Percentiles rank a stretch among this genome's conserved stretches.
phyloP scores from a whole-genome alignment of 208 protist species.

The Naegleria lovaniensis region DNA sequence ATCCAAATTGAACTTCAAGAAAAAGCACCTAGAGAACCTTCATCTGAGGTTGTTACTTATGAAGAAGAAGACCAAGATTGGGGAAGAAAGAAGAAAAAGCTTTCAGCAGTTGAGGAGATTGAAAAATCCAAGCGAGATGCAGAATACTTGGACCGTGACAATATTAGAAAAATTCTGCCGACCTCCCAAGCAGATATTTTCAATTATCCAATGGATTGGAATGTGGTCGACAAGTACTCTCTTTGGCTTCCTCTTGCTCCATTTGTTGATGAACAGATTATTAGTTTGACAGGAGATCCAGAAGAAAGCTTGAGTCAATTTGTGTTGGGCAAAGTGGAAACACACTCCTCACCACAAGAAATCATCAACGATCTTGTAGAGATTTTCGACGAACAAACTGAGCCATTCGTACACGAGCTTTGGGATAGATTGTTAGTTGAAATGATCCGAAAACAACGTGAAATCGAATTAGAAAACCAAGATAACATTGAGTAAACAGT shows the following conservation, averaged over 20 bases:
- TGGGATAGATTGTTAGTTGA: background rate
- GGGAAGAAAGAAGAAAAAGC: background rate
- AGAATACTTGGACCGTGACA: background rate
- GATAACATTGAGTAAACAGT: background rate
- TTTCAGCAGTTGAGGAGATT: background rate
- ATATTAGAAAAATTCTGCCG: background rate
- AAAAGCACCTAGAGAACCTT: background rate
- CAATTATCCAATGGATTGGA: background rate
- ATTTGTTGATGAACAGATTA: background rate
- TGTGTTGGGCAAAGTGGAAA: background rate
- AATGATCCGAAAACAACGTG: background rate
- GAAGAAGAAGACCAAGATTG: background rate
- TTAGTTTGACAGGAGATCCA: background rate
- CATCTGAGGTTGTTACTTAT: background rate
- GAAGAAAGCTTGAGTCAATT: slow-evolving; percentile 1
- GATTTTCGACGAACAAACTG: background rate
- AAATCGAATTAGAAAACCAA: background rate
- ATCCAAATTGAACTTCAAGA: background rate
- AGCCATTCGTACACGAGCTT: background rate
- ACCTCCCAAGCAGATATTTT: background rate
- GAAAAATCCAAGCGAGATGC: background rate
- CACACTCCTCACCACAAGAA: background rate
- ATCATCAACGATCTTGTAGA: background rate
- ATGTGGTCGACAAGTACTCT: slow-evolving; percentile 11
- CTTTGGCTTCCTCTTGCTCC: background rate